A percentile compares a stretch with the other conserved stretches of the same genome.
phyloP scores from a whole-genome alignment of 164 flowering plant genomes.

The Taxillus chinensis region DNA sequence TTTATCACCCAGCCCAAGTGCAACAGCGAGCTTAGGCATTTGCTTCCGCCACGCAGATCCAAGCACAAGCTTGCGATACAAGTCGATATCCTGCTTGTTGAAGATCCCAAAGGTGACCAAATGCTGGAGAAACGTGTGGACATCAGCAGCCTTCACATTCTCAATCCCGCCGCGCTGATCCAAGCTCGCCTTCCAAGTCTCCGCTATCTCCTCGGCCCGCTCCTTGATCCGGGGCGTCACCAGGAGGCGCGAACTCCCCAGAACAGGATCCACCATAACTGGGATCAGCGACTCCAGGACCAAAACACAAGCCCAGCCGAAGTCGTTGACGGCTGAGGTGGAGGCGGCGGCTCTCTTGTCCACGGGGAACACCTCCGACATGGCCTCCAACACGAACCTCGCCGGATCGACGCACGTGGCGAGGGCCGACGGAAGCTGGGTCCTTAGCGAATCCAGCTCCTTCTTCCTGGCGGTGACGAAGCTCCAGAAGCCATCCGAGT shows the following conservation, averaged over 20 bases:
- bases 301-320: slow-evolving; percentile 97
- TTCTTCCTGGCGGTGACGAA: slow-evolving; percentile 66
- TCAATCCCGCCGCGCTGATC: slow-evolving; percentile 92
- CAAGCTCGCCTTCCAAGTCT: slow-evolving; percentile 76
- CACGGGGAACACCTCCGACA: slow-evolving; percentile 85
- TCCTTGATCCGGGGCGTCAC: slow-evolving; percentile 76
- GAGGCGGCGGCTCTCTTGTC: slow-evolving; percentile 48
- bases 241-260: slow-evolving; percentile 69
- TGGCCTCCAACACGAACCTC: slow-evolving; percentile 68
- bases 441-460: slow-evolving; percentile 54
- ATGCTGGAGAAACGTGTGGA: slow-evolving; percentile 91
- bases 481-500: slow-evolving; percentile 55
- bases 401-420: slow-evolving; percentile 77
- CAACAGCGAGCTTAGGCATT: slow-evolving; percentile 96
- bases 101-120: slow-evolving; percentile 85
- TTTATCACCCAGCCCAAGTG: slow-evolving; percentile 71
- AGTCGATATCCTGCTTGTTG: slow-evolving; percentile 50
- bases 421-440: slow-evolving; percentile 45
- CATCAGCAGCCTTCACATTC: slow-evolving; percentile 90
- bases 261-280: slow-evolving; percentile 70
- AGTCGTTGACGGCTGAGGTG: slow-evolving; percentile 41
- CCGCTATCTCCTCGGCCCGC: slow-evolving; percentile 65
- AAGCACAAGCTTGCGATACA: slow-evolving; percentile 80
- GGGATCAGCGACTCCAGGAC: slow-evolving; percentile 74
- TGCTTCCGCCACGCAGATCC: slow-evolving; percentile 96